These are phyloP conservation scores for Fusarium burgessii DNA, from an alignment of 2,329 filamentous ascomycete species.

Conservation along the genomic window DNA sequence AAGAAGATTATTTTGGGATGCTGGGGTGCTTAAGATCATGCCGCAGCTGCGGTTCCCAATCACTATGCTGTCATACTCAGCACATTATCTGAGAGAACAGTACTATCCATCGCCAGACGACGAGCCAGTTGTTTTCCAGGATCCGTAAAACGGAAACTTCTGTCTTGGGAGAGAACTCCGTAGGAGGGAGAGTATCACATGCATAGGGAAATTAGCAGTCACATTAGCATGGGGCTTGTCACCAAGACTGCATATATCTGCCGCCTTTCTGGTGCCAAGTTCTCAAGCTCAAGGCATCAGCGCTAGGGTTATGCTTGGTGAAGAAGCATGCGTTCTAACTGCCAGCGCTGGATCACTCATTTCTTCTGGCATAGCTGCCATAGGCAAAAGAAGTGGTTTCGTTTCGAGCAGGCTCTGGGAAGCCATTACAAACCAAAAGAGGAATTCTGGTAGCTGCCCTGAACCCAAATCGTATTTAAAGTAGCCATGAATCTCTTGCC, in stretches of 20 bases:
- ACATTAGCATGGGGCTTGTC: not conserved
- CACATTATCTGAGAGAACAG: not conserved
- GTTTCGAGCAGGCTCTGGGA: not conserved
- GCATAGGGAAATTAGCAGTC: not conserved
- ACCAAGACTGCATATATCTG: not conserved
- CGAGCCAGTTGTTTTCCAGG: not conserved
- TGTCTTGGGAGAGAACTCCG: not conserved
- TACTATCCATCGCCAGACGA: not conserved
- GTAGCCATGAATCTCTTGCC: not conserved
- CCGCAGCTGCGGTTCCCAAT: not conserved
- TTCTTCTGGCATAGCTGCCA: not conserved
- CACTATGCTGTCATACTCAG: not conserved
- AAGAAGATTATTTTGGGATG: not conserved
- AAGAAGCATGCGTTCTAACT: not conserved
- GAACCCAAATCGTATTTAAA: not conserved
- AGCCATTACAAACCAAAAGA: not conserved
- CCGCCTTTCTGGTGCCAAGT: not conserved
- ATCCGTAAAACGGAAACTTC: not conserved
- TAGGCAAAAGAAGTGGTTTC: not conserved
- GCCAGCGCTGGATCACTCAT: too few species aligned
- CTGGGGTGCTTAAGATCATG: not conserved
- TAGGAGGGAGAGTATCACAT: not conserved
- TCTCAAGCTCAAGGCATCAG: not conserved
- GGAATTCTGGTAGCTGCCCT: not conserved
- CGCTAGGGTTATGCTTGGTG: not conserved